These are phyloP conservation scores for Avicennia marina DNA, from an alignment of 257 asterid species.

Conservation along the genomic window DNA sequence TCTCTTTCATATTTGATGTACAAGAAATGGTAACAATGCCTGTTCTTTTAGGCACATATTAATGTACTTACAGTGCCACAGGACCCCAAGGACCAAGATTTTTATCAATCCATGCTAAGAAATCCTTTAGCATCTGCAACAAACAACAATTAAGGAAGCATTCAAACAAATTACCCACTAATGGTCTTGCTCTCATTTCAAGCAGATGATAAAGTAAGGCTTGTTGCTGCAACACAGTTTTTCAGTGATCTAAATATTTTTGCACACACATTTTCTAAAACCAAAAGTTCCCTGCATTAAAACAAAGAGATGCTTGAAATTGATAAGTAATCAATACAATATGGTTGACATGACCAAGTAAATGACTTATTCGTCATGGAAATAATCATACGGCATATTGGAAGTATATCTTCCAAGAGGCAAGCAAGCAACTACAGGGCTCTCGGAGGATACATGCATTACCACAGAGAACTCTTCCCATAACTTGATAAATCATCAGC, in stretches of 20 bases:
- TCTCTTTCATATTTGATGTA: neutral
- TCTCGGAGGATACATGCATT: too few relatives aligned
- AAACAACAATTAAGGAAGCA: conserved; percentile 7
- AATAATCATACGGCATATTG: too few relatives aligned
- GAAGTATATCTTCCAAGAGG: too few relatives aligned
- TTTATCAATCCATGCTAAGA: conserved; percentile 70
- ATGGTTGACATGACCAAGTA: too few relatives aligned
- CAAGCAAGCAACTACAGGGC: too few relatives aligned
- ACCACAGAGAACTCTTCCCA: too few relatives aligned
- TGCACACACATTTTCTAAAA: neutral
- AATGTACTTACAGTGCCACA: conserved; percentile 68
- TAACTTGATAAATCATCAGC: too few relatives aligned
- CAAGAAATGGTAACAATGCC: neutral
- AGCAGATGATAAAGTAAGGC: neutral
- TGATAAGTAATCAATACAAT: too few relatives aligned
- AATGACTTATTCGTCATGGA: too few relatives aligned
- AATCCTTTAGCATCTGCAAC: conserved; percentile 65
- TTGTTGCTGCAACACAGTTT: neutral
- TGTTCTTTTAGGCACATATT: neutral
- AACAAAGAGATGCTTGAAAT: too few relatives aligned
- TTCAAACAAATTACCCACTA: neutral
- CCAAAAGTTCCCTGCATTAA: too few relatives aligned
- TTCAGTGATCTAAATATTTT: neutral
- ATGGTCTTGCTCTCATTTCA: neutral
- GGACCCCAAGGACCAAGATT: conserved; percentile 99